Percentiles rank a stretch among this genome's conserved stretches.
phyloP scores from a whole-genome alignment of 345 rosid genomes.

The sweet orange (Citrus sinensis) region DVS_A1.0 CM039163.1:19998001-19998500 shows the following conservation, averaged over 20 bases:
- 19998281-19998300: background rate
- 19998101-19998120: background rate
- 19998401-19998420: conserved; percentile 91
- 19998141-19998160: conserved; percentile 94
- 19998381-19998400: conserved; percentile 95
- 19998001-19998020: background rate
- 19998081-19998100: background rate
- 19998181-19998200: conserved; percentile 94
- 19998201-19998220: conserved; percentile 96
- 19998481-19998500: background rate
- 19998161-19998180: conserved; percentile 61
- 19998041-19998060: background rate
- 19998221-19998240: conserved; percentile 89
- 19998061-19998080: background rate
- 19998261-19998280: conserved; percentile 18
- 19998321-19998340: background rate
- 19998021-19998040: background rate
- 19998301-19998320: background rate
- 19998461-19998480: conserved; percentile 65
- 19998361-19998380: conserved; percentile 95
- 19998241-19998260: conserved; percentile 86
- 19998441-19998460: conserved; percentile 97
- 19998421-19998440: conserved; percentile 89
- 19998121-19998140: conserved; percentile 96
- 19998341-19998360: conserved; percentile 44